A percentile compares a stretch with the other conserved stretches of the same genome.
phyloP scores from a whole-genome alignment of 306 rosid species.

The Cicer judaicum region DNA sequence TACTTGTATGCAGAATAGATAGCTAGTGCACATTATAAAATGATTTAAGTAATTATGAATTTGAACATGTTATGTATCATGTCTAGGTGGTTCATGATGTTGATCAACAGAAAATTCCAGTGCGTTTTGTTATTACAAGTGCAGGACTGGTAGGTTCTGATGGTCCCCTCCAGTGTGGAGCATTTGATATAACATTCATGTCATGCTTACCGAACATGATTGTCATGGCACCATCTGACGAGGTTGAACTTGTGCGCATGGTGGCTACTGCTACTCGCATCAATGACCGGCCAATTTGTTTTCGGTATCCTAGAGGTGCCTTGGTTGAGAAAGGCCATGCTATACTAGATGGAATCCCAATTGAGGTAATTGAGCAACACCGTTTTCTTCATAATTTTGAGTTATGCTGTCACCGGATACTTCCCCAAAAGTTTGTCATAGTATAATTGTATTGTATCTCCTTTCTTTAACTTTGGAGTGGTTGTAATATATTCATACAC shows the following conservation, averaged over 20 bases:
- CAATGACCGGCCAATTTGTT: slow-evolving; percentile 81
- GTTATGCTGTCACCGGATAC: slow-evolving; percentile 18
- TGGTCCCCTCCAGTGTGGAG: slow-evolving; percentile 87
- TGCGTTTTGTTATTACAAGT: slow-evolving; percentile 85
- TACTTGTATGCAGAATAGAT: slow-evolving; percentile 29
- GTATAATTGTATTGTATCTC: slow-evolving; percentile 5
- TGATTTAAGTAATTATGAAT: slow-evolving; percentile 27
- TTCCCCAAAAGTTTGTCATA: slow-evolving; percentile 12
- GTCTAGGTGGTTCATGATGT: slow-evolving; percentile 90
- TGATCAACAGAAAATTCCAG: slow-evolving; percentile 84
- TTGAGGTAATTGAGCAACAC: slow-evolving; percentile 62
- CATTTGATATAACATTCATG: slow-evolving; percentile 89
- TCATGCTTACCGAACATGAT: slow-evolving; percentile 96
- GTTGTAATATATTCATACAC: slow-evolving; percentile 34
- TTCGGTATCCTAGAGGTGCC: slow-evolving; percentile 90
- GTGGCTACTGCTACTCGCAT: slow-evolving; percentile 78
- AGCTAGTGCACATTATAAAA: slow-evolving; percentile 27
- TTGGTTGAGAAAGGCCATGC: slow-evolving; percentile 51
- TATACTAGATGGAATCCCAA: slow-evolving; percentile 60
- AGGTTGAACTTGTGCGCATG: slow-evolving; percentile 83
- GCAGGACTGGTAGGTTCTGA: slow-evolving; percentile 94
- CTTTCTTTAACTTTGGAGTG: slow-evolving; percentile 32
- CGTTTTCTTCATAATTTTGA: slow-evolving; percentile 32
- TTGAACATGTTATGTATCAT: slow-evolving; percentile 33
- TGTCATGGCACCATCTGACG: slow-evolving; percentile 95